phyloP scores from a whole-genome alignment of 345 rosid species.

The Barbarea vulgaris region DNA sequence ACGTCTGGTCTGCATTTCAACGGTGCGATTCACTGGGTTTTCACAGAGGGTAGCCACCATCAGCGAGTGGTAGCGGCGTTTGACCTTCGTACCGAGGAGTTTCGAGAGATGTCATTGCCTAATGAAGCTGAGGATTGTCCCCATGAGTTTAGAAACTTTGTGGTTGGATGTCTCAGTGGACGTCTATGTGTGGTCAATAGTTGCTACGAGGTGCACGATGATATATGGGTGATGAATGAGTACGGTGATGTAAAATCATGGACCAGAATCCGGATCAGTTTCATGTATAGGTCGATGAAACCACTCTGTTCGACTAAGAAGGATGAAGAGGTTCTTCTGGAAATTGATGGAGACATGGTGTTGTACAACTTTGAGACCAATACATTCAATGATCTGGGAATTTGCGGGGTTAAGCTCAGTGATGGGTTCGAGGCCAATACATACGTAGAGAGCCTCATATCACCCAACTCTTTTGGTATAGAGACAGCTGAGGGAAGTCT shows the following conservation, averaged over 20 bases:
- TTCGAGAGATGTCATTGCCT: constrained; percentile 43
- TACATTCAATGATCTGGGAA: constrained; percentile 29
- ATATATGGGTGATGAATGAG: constrained; percentile 49
- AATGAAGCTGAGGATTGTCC: constrained; percentile 37
- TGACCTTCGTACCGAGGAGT: constrained; percentile 42
- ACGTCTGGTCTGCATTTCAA: constrained; percentile 40
- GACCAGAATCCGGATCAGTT: constrained; percentile 39
- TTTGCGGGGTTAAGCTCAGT: constrained; percentile 42
- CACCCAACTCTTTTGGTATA: constrained; percentile 40
- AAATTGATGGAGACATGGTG: constrained; percentile 50
- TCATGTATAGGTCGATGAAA: constrained; percentile 45
- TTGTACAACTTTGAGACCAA: constrained; percentile 42
- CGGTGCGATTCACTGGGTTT: constrained; percentile 48
- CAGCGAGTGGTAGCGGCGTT: constrained; percentile 36
- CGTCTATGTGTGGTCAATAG: constrained; percentile 44
- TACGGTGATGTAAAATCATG: constrained; percentile 44
- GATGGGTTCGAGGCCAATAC: constrained; percentile 49
- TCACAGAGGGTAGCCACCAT: not conserved
- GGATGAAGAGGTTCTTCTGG: constrained; percentile 39
- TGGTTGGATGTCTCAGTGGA: constrained; percentile 38
- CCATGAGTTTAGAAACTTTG: constrained; percentile 37
- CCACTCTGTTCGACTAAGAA: constrained; percentile 46
- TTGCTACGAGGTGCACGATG: constrained; percentile 42
- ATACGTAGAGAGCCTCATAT: constrained; percentile 51
- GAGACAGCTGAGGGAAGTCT: not conserved